Base-by-base conservation (phyloP, 2,329 filamentous ascomycete genomes). In the Madurella fahalii region DNA sequence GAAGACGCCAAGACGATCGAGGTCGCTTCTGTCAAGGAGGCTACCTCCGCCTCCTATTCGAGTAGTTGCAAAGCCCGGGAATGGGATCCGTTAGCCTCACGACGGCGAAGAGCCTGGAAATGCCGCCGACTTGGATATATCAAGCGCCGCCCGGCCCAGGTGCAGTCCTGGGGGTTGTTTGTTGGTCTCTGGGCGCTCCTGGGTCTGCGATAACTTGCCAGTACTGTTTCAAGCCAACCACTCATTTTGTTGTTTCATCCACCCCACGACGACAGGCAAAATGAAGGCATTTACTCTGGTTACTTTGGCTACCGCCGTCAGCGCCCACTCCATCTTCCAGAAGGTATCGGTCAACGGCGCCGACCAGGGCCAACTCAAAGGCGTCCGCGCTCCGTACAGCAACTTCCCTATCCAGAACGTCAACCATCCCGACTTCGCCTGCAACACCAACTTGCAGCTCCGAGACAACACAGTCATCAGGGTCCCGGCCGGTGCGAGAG, bases 341-440 rank as follows among this genome's bases (percentile, higher is more conserved):
- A 65, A 63, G 55, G 69, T 82, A 46, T 75, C 73, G 5, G 72
- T 80, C 55, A 72, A 79, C 54, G 76, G 75, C 40, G 69, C 67
- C 17, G 76, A 80, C 58, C 71, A 78, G 60, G 77, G 77, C 50
- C 72, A 76, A 58, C 71, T 78, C 31, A 72, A 71, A 57, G 78
- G 77, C 13, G 72, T 81, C 51, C 73, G 78, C 12, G 74, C 76
- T 2, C 75, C 78, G 1, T 69, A 65, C 16, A 73, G 69, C 64
- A 78, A 81, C 70, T 72, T 75, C 64, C 79, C 64, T 8, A 59
- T 66, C 53, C 31, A 57, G 53, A 50, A 65, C 52, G 60, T 66
- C 43, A 61, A 58, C 58, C 45, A 59, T 50, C 46, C 57, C 18
- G 58, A 61, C 53, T 59, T 66, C 16, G 60, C 63, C 20, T 66